Conservation (phyloP, 331 rosid species). For the Phaseolus coccineus region DNA sequence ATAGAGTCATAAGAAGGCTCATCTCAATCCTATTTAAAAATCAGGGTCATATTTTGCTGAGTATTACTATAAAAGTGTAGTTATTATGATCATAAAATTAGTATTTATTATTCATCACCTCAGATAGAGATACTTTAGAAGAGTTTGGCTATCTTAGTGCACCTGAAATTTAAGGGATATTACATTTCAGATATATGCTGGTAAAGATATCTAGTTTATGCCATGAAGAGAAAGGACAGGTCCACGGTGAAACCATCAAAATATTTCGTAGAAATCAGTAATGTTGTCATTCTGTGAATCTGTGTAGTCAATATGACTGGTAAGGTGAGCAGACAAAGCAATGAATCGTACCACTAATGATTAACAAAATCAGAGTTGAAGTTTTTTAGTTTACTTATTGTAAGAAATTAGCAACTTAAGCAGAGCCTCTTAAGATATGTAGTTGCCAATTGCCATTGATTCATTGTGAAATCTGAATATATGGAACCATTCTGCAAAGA, state of each 20-base stretch:
- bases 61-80: not conserved
- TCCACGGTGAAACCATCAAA: constrained; percentile 10
- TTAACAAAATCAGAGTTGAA: constrained; percentile 14
- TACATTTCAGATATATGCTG: constrained; percentile 31
- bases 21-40: not conserved
- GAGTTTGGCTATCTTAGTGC: constrained; percentile 16
- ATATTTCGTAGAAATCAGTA: constrained; percentile 3
- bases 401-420: constrained; percentile 16
- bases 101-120: not conserved
- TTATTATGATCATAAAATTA: not conserved
- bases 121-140: not conserved
- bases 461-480: constrained; percentile 20
- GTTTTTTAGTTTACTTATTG: constrained; percentile 1
- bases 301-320: constrained; percentile 28
- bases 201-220: constrained; percentile 15
- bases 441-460: not conserved
- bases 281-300: constrained; percentile 12
- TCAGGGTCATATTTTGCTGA: not conserved
- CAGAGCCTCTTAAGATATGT: not conserved
- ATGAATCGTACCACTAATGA: constrained; percentile 8
- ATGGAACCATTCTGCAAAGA: constrained; percentile 23
- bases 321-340: constrained; percentile 34
- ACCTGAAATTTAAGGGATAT: constrained; percentile 6
- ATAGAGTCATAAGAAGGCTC: not conserved
- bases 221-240: constrained; percentile 12